These are phyloP conservation scores for Trichosanthes truncata DNA, from an alignment of 306 rosid species.

Conservation along the genomic window DNA sequence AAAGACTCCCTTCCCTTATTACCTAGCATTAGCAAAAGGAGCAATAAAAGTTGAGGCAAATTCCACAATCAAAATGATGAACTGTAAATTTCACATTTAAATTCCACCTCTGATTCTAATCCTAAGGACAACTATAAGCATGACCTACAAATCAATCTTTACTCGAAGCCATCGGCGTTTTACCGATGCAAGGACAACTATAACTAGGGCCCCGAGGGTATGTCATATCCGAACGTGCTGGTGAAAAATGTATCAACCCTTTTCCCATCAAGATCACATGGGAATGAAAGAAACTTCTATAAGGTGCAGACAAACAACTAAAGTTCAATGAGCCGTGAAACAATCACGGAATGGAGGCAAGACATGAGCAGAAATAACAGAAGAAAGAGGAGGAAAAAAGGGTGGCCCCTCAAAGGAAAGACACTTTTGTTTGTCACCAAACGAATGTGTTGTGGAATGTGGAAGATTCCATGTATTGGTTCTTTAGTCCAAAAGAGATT, in stretches of 20 bases:
- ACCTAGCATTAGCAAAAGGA: not conserved
- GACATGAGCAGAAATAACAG: conserved; percentile 2
- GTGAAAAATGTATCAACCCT: conserved; percentile 4
- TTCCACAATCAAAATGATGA: not conserved
- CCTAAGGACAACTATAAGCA: not conserved
- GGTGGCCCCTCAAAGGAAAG: conserved; percentile 1
- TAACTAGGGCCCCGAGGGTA: not conserved
- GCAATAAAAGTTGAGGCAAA: not conserved
- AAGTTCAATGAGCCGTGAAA: not conserved
- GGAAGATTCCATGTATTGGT: conserved; percentile 3
- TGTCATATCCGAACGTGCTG: not conserved
- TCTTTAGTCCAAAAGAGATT: not conserved
- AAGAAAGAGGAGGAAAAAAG: not conserved
- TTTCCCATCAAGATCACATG: conserved; percentile 6
- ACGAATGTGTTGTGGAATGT: not conserved
- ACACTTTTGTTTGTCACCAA: conserved; percentile 6
- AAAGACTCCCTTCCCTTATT: too few relatives aligned
- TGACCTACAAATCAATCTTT: not conserved
- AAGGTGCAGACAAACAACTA: conserved; percentile 3
- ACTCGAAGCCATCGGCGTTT: not conserved
- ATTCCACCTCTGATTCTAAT: not conserved
- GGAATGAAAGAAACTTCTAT: conserved; percentile 2
- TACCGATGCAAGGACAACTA: not conserved
- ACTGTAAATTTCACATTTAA: not conserved
- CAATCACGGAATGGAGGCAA: not conserved